Evolutionary conservation across 2,329 filamentous ascomycete genomes (phyloP), one percentile per base, ranked within the genome.

Genomic region (Lizonia empirigonia): DNA sequence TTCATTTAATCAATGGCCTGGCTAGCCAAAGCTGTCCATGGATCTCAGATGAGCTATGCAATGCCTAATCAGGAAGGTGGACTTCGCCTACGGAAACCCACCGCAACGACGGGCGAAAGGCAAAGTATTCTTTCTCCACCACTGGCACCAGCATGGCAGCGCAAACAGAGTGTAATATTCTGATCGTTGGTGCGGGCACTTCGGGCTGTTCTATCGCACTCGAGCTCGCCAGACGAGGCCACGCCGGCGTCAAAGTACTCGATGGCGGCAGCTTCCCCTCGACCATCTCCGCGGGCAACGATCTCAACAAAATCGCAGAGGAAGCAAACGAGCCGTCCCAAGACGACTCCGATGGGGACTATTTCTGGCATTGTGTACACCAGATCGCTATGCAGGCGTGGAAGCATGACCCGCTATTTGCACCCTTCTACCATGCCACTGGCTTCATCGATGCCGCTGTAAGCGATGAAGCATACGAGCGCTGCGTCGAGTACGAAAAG

Each of bases 131-230:
- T 8, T n/a, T 22, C 26, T 32, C 18, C n/a, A n/a, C n/a, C n/a
- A n/a, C n/a, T n/a, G n/a, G n/a, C 30, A 33, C 23, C 40, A 35
- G 16, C n/a, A 53, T 48, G 44, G 19, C 33, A 12, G 29, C 45
- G 22, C 35, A 50, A 29, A 49, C 27, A 3, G 30, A 52, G 9
- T 47, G 42, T 16, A 46, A 47, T 26, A 65, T 74, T 32, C 62
- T 81, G 18, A 77, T 81, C 29, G 62, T 81, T 40, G 79, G 80
- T 7, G 77, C 74, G 15, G 80, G 79, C 8, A 79, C 78, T 4
- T 82, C 79, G 72, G 80, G 79, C 12, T 76, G 74, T 26, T 78
- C 76, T 7, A 79, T 78, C 5, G 78, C 79, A 5, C 70, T 80
- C 15, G 72, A 80, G 53, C 69, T 82, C 8, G 77, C 77, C 34